Base-by-base conservation (phyloP, 108 stramenopile species). In the Seminavis robusta region DNA sequence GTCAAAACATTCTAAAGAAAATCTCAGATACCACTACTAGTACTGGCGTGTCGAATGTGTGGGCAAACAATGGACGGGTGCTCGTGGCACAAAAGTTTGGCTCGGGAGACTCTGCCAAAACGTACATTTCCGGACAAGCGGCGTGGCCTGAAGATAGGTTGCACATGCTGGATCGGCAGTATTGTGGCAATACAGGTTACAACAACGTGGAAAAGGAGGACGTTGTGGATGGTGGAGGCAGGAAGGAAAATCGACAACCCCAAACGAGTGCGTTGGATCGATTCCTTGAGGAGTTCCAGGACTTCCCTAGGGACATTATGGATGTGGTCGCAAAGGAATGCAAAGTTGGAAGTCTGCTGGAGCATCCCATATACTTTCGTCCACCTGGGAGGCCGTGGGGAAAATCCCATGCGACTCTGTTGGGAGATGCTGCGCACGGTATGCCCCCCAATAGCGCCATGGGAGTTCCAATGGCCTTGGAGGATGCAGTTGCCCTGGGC, bases 391-490 rank as follows among this genome's bases (percentile, higher is more conserved):
- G 8, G 27, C 48, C 48, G 8, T 49, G 48, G 48, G 48, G 48
- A 9, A 15, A 9, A 26, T 20, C 24, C 15, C 25, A 26, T 5
- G 24, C 27, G 15, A 49, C 48, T 7, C 17, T 49, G 27, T 7
- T 49, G 7, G 48, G 48, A 17, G 48, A 49, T 49, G 48, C 48
- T 4, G 48, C 48, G 7, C 48, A 49, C 15, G 15, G 23, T 4
- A 49, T 49, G 25, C 48, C 48, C 23, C 48, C 48, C 25, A 49
- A 49, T 26, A 49, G 23, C 24, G 48, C 48, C 25, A 49, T 49
- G 48, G 48, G 48, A 5, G 27, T 26, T 6, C 23, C 48, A 17
- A 29, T 7, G 10, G 48, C 48, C 25, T 25, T 49, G 4, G 48
- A 49, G 27, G 48, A 49, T 49, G 25, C 48, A 15, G 48, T 49